A percentile compares a stretch with the other conserved stretches of the same genome.
Conservation (phyloP, 805 yeast species). For the Ogataea siamensis region DNA sequence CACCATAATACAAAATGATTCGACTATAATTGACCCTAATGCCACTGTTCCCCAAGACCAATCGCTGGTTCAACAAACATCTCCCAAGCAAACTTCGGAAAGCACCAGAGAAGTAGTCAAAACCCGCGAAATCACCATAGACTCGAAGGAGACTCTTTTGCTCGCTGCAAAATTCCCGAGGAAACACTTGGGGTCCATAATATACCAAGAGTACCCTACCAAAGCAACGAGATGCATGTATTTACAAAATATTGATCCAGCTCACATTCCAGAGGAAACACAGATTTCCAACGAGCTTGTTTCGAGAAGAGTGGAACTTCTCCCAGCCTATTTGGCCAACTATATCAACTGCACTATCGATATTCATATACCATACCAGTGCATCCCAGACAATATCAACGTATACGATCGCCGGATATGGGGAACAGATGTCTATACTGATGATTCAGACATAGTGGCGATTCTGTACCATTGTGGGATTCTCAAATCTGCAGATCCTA, state of each 20-base stretch:
- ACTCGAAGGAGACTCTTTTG: conserved; percentile 40
- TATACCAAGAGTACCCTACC: conserved; percentile 59
- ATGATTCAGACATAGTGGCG: conserved; percentile 82
- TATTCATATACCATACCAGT: conserved; percentile 51
- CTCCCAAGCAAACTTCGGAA: conserved; percentile 7
- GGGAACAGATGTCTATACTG: conserved; percentile 94
- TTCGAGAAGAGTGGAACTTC: conserved; percentile 31
- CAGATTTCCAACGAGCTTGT: conserved; percentile 21
- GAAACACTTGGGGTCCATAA: conserved; percentile 49
- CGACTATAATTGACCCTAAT: conserved; percentile 28
- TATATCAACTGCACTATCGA: conserved; percentile 51
- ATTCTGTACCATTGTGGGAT: conserved; percentile 76
- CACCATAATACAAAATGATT: conserved; percentile 28
- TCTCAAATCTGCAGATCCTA: conserved; percentile 40
- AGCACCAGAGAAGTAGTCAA: conserved; percentile 1
- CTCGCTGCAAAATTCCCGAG: conserved; percentile 43
- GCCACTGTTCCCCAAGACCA: conserved; percentile 21
- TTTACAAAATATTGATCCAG: conserved; percentile 20
- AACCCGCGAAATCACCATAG: conserved; percentile 27
- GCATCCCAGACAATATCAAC: conserved; percentile 40
- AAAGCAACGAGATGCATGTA: conserved; percentile 34
- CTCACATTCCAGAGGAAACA: conserved; percentile 23
- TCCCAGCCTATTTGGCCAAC: conserved; percentile 33
- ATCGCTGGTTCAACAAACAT: conserved; percentile 6
- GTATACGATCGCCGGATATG: conserved; percentile 58